Conservation (phyloP, 2,329 filamentous ascomycete genomes). For the Cercospora sp. region DNA sequence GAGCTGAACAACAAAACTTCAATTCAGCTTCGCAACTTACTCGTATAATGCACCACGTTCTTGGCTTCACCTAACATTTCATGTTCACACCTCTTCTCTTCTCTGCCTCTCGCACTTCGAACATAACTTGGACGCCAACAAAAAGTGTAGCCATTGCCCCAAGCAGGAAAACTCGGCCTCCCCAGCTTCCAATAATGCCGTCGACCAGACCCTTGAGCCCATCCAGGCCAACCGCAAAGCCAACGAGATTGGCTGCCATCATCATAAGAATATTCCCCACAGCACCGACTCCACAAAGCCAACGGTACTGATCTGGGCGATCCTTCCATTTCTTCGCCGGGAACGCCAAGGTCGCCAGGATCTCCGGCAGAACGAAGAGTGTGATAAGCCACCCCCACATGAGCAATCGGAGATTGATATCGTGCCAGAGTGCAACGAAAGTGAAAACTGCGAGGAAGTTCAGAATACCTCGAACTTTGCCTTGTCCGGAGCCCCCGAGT, state of each 20-base stretch:
- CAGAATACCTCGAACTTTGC: slow-evolving; percentile 60
- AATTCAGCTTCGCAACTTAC: background rate
- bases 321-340: slow-evolving; percentile 70
- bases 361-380: slow-evolving; percentile 88
- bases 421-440: slow-evolving; percentile 97
- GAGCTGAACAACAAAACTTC: background rate
- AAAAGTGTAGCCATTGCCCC: slow-evolving; percentile 74
- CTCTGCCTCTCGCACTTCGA: slow-evolving; percentile 86
- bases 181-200: slow-evolving; percentile 74
- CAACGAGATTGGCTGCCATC: slow-evolving; percentile 92
- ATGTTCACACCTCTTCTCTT: slow-evolving; percentile 76
- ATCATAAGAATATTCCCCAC: slow-evolving; percentile 89
- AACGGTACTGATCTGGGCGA: slow-evolving; percentile 70
- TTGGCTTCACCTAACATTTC: slow-evolving; percentile 62
- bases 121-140: slow-evolving; percentile 89
- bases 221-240: slow-evolving; percentile 89
- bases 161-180: slow-evolving; percentile 71
- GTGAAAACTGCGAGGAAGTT: slow-evolving; percentile 89
- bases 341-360: slow-evolving; percentile 70
- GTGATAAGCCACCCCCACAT: slow-evolving; percentile 98
- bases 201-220: slow-evolving; percentile 74
- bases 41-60: background rate
- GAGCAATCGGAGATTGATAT: slow-evolving; percentile 84
- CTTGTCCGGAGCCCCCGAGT: slow-evolving; percentile 67
- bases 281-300: slow-evolving; percentile 76